These are phyloP conservation scores for Lepidium africanum DNA, from an alignment of 345 rosid species.

Conservation along the genomic window DNA sequence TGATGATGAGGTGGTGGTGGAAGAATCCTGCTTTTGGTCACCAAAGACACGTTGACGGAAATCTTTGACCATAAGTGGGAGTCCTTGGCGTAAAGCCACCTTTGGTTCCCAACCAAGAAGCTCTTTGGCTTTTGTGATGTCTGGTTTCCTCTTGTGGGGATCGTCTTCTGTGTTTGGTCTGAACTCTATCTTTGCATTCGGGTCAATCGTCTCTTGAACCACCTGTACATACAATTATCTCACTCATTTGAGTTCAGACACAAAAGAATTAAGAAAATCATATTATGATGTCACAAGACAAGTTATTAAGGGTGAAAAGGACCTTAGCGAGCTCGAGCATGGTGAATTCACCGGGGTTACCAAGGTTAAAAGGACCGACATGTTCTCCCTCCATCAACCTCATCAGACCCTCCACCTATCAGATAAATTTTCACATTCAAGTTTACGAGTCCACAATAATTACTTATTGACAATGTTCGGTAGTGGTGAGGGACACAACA, in stretches of 20 bases:
- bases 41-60: slow-evolving; percentile 90
- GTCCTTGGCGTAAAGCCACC: slow-evolving; percentile 77
- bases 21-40: slow-evolving; percentile 63
- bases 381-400: slow-evolving; percentile 99
- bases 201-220: slow-evolving; percentile 93
- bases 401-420: slow-evolving; percentile 94
- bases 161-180: slow-evolving; percentile 93
- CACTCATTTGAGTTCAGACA: background rate
- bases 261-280: background rate
- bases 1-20: slow-evolving; percentile 31
- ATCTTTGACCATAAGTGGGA: slow-evolving; percentile 89
- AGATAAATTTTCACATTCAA: background rate
- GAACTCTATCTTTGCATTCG: slow-evolving; percentile 90
- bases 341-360: slow-evolving; percentile 98
- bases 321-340: slow-evolving; percentile 99
- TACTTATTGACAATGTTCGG: background rate
- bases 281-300: background rate
- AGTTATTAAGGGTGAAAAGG: background rate
- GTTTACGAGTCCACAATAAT: background rate
- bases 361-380: slow-evolving; percentile 95
- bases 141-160: slow-evolving; percentile 99
- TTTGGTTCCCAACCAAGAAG: slow-evolving; percentile 93
- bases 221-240: slow-evolving; percentile 39
- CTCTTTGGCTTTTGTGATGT: slow-evolving; percentile 82
- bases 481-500: background rate